Evolutionary conservation across 2,329 filamentous ascomycete species (phyloP).

Genomic region (Ilyonectria sp.): DNA sequence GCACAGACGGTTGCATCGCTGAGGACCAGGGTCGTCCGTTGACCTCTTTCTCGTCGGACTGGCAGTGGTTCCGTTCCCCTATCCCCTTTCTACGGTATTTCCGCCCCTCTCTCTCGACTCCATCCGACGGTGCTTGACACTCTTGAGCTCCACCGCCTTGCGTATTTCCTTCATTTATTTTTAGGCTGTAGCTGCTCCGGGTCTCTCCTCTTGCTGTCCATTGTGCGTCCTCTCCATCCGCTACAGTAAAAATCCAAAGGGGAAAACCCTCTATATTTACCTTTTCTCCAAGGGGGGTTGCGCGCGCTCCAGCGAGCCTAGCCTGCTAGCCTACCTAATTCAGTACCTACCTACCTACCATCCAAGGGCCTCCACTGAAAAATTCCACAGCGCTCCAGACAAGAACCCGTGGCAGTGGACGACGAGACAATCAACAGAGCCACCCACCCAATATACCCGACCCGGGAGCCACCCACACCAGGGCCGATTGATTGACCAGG

Average conservation of each 20-base stretch:
- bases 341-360: background rate
- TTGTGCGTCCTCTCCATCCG: no score
- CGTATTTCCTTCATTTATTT: no score
- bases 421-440: constrained; percentile 3
- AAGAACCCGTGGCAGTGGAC: constrained; percentile 7
- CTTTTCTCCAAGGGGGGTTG: constrained; percentile 9
- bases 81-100: constrained; percentile 10
- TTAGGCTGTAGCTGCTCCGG: no score
- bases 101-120: constrained; percentile 4
- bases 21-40: background rate
- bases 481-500: constrained; percentile 11
- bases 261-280: background rate
- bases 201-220: no score
- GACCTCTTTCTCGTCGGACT: background rate
- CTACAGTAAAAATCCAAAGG: no score
- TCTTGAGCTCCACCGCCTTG: no score
- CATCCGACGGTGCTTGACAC: background rate
- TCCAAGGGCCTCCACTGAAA: constrained; percentile 2
- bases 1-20: constrained; percentile 7
- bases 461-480: constrained; percentile 2
- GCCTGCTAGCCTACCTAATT: background rate
- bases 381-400: constrained; percentile 22
- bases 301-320: constrained; percentile 1
- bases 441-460: background rate
- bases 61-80: constrained; percentile 5